Evolutionary conservation across 441 rosid species (phyloP), one percentile per base, ranked within the genome.

Genomic region (Euphorbia schlechtendalii): DNA sequence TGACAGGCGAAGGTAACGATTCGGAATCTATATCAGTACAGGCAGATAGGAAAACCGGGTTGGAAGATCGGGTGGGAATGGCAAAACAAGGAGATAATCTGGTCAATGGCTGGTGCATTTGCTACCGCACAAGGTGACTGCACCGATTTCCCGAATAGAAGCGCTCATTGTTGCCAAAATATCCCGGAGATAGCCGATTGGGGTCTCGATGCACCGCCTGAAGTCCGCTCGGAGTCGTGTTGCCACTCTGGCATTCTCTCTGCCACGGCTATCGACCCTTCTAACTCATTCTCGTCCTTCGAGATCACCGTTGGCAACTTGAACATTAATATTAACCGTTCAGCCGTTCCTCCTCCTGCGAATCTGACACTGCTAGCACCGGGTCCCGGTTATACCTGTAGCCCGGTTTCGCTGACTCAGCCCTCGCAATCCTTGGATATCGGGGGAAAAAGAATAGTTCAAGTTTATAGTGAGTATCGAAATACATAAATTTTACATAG

Each of bases 11-110:
- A 76, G 62, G 83, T 81, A 63, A 81, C 77, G 1, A 77, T 84
- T 61, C 84, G 75, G 41, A 86, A 86, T 63, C 73, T 74, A 68
- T 73, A 77, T 56, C 80, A 74, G 71, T 80, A 82, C 51, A 78
- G 81, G 12, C 85, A 75, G 4, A 53, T 86, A 1, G 86, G 80
- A 22, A 68, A 74, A 30, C 79, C 87, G 2, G 89, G 87, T 4
- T 81, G 89, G 89, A 78, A 56, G 36, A 22, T 84, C 15, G 86
- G 86, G 11, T 86, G 89, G 88, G 75, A 71, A 21, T 84, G 92
- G 87, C 56, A 78, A 1, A 59, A 72, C 3, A 66, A 69, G 0
- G 89, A 81, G 77, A 61, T 78, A 5, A 83, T 82, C 27, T 66
- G 71, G 83, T 73, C 79, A n/a, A 80, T 77, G 70, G 65, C 74